A percentile compares a stretch with the other conserved stretches of the same genome.
Evolutionary conservation across 306 rosid species (phyloP).

Genomic region (Quercus cerris): DNA sequence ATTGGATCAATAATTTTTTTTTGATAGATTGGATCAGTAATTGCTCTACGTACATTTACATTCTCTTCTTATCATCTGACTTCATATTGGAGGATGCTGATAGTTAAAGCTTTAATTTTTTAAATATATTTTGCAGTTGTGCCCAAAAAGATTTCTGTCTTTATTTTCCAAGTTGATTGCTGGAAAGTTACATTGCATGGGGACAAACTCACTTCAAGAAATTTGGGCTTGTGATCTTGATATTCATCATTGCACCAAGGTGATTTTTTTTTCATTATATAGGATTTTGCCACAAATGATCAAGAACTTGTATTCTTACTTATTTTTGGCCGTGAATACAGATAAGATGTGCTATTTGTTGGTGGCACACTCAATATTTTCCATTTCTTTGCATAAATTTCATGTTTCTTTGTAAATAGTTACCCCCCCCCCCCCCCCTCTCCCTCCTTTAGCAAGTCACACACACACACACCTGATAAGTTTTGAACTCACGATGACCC

Average conservation of each 20-base stretch:
- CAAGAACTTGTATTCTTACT: not conserved
- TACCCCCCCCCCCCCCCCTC: no score
- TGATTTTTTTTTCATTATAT: not conserved
- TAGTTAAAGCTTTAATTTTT: not conserved
- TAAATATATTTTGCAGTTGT: conserved; percentile 53
- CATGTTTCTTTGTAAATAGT: not conserved
- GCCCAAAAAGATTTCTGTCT: conserved; percentile 70
- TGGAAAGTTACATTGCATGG: conserved; percentile 81
- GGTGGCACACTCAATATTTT: not conserved
- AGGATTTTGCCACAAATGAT: not conserved
- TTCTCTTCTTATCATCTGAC: not conserved
- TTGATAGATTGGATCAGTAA: not conserved
- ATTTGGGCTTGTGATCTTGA: conserved; percentile 33
- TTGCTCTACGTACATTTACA: not conserved
- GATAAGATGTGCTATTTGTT: not conserved
- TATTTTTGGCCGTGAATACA: not conserved
- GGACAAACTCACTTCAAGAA: conserved; percentile 75
- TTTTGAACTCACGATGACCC: no score
- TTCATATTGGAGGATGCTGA: conserved; percentile 1
- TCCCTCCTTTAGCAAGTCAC: no score
- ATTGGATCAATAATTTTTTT: not conserved
- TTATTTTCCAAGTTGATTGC: conserved; percentile 68
- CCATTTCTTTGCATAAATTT: not conserved
- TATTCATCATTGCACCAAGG: conserved; percentile 6
- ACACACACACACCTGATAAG: no score